phyloP scores from a whole-genome alignment of 129 eudicot species.

The Flaveria sonorensis region DNA sequence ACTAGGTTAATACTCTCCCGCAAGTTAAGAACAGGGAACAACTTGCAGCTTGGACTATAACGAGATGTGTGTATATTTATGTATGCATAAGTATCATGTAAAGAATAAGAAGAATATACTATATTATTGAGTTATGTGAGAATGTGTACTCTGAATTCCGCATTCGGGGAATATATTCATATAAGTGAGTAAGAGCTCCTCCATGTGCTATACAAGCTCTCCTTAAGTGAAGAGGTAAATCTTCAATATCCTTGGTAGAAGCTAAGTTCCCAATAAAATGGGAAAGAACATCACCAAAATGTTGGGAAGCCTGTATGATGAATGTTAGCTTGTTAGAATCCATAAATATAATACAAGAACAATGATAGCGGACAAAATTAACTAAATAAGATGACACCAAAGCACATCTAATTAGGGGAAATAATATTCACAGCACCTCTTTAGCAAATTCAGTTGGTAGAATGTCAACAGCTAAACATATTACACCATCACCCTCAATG shows the following conservation, averaged over 20 bases:
- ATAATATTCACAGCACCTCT: slow-evolving; percentile 45
- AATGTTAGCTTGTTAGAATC: slow-evolving; percentile 26
- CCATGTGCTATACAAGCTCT: slow-evolving; percentile 86
- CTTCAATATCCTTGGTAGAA: slow-evolving; percentile 46
- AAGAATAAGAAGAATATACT: slow-evolving; percentile 18
- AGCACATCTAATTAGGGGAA: background rate
- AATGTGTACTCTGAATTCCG: slow-evolving; percentile 70
- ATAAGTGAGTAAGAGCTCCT: slow-evolving; percentile 76
- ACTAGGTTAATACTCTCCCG: too few species aligned
- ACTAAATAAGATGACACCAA: background rate
- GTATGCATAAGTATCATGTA: background rate
- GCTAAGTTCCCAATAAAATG: slow-evolving; percentile 75
- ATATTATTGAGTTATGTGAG: background rate
- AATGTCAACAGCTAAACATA: slow-evolving; percentile 69
- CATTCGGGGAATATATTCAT: slow-evolving; percentile 90
- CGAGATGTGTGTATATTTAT: background rate
- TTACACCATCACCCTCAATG: slow-evolving; percentile 67
- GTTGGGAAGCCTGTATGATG: slow-evolving; percentile 83
- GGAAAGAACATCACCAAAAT: slow-evolving; percentile 89
- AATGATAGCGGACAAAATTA: slow-evolving; percentile 8
- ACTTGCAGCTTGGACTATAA: too few species aligned
- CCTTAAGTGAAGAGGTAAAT: slow-evolving; percentile 68
- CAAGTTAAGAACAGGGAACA: too few species aligned
- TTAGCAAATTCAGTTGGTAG: slow-evolving; percentile 81
- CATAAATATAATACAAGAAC: slow-evolving; percentile 16